Conservation (phyloP, 331 rosid species). For the Acacia pycnantha region DNA sequence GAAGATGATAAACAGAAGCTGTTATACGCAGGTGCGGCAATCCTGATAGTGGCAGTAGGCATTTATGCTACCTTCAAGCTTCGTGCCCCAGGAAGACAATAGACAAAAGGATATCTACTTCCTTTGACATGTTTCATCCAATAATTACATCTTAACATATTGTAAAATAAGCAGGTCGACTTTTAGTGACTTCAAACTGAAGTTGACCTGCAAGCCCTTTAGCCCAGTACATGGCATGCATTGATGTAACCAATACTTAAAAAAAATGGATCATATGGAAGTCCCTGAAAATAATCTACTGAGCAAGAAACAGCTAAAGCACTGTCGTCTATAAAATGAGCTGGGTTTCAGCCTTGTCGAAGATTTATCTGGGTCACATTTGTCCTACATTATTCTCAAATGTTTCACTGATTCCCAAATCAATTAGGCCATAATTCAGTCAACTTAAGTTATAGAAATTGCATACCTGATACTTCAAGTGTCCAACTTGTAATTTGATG, state of each 20-base stretch:
- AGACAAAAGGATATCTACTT: background rate
- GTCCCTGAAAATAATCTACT: background rate
- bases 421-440: background rate
- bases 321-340: background rate
- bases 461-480: background rate
- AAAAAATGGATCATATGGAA: background rate
- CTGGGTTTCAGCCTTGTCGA: background rate
- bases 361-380: background rate
- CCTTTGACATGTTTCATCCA: background rate
- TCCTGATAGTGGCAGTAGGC: constrained; percentile 52
- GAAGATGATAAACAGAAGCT: constrained; percentile 49
- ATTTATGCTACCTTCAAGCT: constrained; percentile 44
- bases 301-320: background rate
- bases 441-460: background rate
- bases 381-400: background rate
- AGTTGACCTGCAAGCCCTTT: background rate
- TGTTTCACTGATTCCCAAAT: background rate
- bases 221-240: background rate
- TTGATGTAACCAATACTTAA: background rate
- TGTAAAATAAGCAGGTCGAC: constrained; percentile 1
- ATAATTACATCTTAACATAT: background rate
- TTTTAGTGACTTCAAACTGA: background rate
- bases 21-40: constrained; percentile 50
- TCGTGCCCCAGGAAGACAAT: constrained; percentile 29
- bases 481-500: background rate